A percentile compares a stretch with the other conserved stretches of the same genome.
These are phyloP conservation scores for Syncephalastrum monosporum DNA, from an alignment of 371 early-diverging fungal species.

Conservation along the genomic window DNA sequence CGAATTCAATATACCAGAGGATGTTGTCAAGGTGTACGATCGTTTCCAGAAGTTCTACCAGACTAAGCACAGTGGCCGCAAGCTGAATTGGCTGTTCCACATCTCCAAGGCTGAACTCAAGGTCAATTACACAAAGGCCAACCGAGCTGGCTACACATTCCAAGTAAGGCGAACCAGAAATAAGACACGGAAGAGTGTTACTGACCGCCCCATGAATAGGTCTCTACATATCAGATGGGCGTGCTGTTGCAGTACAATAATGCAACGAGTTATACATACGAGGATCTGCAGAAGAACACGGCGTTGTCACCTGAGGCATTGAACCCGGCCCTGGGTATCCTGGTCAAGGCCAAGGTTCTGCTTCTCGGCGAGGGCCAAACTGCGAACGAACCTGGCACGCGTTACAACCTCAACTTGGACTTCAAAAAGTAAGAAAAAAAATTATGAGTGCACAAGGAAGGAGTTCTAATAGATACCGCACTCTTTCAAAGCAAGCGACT, in stretches of 20 bases:
- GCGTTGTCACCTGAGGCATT: constrained; percentile 70
- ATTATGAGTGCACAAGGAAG: too few relatives aligned
- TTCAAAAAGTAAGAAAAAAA: constrained; percentile 67
- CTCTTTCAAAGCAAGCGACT: constrained; percentile 68
- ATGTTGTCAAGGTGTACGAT: constrained; percentile 76
- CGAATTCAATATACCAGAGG: constrained; percentile 81
- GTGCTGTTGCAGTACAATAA: constrained; percentile 85
- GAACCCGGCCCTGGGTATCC: constrained; percentile 66
- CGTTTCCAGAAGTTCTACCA: constrained; percentile 84
- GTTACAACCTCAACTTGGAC: constrained; percentile 76
- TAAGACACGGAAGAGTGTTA: not conserved
- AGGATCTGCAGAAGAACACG: constrained; percentile 68
- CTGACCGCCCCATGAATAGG: constrained; percentile 22
- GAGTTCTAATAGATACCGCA: too few relatives aligned
- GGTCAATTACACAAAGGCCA: constrained; percentile 71
- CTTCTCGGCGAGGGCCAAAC: constrained; percentile 45
- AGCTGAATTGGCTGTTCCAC: constrained; percentile 93
- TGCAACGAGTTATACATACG: constrained; percentile 58
- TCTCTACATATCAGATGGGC: constrained; percentile 89
- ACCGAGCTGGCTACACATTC: constrained; percentile 71
- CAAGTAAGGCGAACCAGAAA: constrained; percentile 40
- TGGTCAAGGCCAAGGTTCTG: constrained; percentile 84
- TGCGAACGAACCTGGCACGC: constrained; percentile 52
- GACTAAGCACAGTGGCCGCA: constrained; percentile 80
- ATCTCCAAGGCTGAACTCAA: constrained; percentile 87